Evolutionary conservation across 176 grass and related monocot species (phyloP).

Genomic region (Chloris gayana): DNA sequence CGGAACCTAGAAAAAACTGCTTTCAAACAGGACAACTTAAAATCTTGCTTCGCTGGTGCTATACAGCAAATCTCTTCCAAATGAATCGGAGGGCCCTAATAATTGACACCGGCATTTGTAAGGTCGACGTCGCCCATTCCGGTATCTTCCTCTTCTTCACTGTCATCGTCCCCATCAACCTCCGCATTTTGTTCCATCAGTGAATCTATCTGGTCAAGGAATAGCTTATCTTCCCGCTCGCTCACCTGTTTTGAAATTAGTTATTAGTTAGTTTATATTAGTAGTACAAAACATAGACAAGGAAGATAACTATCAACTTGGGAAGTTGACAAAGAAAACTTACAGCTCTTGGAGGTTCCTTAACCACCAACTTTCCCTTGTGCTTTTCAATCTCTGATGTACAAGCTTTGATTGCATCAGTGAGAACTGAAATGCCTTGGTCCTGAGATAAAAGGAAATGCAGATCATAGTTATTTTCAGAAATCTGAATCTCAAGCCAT

Average conservation of each 20-base stretch:
- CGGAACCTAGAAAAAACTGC: slow-evolving; percentile 26
- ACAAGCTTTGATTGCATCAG: slow-evolving; percentile 79
- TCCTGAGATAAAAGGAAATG: slow-evolving; percentile 53
- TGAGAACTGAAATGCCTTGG: slow-evolving; percentile 78
- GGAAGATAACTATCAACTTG: neutral
- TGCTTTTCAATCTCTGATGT: slow-evolving; percentile 70
- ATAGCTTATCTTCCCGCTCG: slow-evolving; percentile 87
- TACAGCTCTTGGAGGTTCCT: slow-evolving; percentile 97
- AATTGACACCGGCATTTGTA: slow-evolving; percentile 50
- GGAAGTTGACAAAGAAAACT: slow-evolving; percentile 37
- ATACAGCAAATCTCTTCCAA: slow-evolving; percentile 53
- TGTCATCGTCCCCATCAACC: slow-evolving; percentile 87
- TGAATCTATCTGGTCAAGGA: slow-evolving; percentile 82
- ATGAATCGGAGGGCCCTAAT: slow-evolving; percentile 31
- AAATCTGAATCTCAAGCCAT: neutral
- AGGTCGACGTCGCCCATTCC: slow-evolving; percentile 84
- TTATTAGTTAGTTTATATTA: neutral
- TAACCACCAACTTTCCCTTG: slow-evolving; percentile 81
- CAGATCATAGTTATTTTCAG: neutral
- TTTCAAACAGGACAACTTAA: slow-evolving; percentile 32
- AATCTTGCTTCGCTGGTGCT: slow-evolving; percentile 45
- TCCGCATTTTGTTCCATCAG: slow-evolving; percentile 69
- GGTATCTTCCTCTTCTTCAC: slow-evolving; percentile 93
- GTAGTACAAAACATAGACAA: neutral
- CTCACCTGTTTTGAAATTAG: slow-evolving; percentile 66